phyloP scores from a whole-genome alignment of 2,329 filamentous ascomycete species.

The Amesomyces nigricolor region DNA sequence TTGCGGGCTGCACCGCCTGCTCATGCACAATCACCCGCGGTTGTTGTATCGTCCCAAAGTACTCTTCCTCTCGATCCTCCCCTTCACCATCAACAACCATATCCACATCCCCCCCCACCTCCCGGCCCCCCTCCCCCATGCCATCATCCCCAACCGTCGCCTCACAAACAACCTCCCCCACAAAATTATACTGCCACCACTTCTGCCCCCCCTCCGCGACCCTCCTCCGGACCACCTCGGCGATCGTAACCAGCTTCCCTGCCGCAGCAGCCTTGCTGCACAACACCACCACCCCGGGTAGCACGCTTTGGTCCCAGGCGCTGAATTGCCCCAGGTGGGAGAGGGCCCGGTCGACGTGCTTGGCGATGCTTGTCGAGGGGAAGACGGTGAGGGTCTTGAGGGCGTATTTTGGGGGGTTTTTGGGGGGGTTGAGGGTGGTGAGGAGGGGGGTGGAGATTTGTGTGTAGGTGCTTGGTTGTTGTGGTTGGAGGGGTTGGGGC shows the following conservation, averaged over 20 bases:
- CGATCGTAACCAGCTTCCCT: conserved; percentile 62
- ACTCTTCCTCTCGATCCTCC: conserved; percentile 32
- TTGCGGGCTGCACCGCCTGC: conserved; percentile 41
- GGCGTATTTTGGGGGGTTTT: conserved; percentile 36
- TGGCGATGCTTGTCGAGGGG: conserved; percentile 54
- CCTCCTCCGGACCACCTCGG: conserved; percentile 58
- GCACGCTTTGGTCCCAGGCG: conserved; percentile 23
- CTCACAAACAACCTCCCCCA: conserved; percentile 43
- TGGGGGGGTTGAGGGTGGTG: conserved; percentile 35
- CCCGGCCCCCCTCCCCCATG: conserved; percentile 33
- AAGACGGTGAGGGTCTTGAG: conserved; percentile 51
- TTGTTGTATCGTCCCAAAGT: conserved; percentile 49
- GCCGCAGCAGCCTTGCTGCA: conserved; percentile 47
- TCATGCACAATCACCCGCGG: conserved; percentile 45
- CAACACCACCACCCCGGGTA: conserved; percentile 40
- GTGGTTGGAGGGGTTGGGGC: neutral
- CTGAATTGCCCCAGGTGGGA: conserved; percentile 39
- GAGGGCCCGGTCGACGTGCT: conserved; percentile 43
- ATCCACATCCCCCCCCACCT: conserved; percentile 43
- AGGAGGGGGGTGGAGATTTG: conserved; percentile 40
- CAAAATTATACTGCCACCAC: conserved; percentile 54
- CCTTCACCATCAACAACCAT: conserved; percentile 28
- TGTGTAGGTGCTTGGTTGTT: conserved; percentile 24
- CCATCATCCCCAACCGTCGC: conserved; percentile 23
- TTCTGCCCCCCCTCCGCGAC: conserved; percentile 41